Base-by-base conservation (phyloP, 2,329 filamentous ascomycete species). In the Penicillium hordei region DNA sequence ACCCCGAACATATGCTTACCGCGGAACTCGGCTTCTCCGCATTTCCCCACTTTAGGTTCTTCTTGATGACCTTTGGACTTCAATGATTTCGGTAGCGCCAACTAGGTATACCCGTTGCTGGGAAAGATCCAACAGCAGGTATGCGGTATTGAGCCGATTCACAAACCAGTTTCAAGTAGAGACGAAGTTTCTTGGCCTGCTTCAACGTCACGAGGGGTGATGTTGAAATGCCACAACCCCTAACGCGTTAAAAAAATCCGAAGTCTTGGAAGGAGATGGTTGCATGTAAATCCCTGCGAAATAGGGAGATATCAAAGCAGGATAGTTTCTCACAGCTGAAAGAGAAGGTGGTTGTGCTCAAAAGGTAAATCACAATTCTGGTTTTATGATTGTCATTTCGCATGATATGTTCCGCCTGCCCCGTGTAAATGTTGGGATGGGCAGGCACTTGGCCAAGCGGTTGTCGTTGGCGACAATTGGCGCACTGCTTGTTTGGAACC, bases 231-330 rank as follows among this genome's bases (percentile, higher is more conserved):
- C 12, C 12, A 10, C 3, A 33, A 12, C n/a, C 31, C 33, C 33
- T 34, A 6, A 13, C 5, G 17, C 33, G 4, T 17, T 15, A 34
- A 17, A 34, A 13, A 15, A 34, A 34, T 34, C 6, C 15, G 4
- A 15, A 17, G 6, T 17, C 13, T 34, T 17, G 6, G 12, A 34
- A 34, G 5, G 13, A 34, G 33, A 34, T 17, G 12, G 13, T 13
- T 5, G 33, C 13, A 13, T 15, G 13, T 34, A 34, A 13, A 34
- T 15, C 13, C 10, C 99, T 82, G 78, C 2, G 70, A 73, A 15
- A 34, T 3, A 34, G 33, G 13, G 2, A 34, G 33, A 34, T 34
- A 15, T 15, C 15, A 34, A 34, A 15, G 13, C 33, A 36, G 6
- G 6, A 36, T 8, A 36, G 34, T 36, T 2, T 17, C 15, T 36